Percentiles rank a stretch among this genome's conserved stretches.
phyloP scores from a whole-genome alignment of 345 rosid species.

The Lenwebbia sp. region DNA sequence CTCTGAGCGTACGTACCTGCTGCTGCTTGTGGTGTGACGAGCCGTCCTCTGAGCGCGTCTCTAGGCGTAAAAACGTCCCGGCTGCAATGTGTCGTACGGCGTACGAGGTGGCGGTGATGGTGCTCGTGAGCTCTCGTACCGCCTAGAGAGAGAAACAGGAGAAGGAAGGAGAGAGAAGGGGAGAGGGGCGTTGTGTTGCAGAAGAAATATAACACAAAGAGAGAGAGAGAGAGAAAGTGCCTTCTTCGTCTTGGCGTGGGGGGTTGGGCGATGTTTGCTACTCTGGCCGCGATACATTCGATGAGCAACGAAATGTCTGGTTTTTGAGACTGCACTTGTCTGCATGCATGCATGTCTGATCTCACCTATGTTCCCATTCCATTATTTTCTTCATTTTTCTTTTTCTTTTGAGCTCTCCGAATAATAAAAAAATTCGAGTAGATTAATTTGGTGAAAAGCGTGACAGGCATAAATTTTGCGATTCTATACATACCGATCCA shows the following conservation, averaged over 20 bases:
- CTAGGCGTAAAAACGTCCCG: not conserved
- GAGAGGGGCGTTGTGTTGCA: not conserved
- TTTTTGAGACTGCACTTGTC: not conserved
- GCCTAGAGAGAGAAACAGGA: not conserved
- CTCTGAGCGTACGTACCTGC: not conserved
- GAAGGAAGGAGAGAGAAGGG: not conserved
- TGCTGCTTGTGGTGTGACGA: not conserved
- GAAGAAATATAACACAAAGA: not conserved
- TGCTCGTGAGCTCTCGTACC: not conserved
- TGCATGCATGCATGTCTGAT: not conserved
- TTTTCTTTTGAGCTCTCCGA: no score
- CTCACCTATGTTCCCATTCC: not conserved
- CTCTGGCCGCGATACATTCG: not conserved
- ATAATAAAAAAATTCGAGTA: accelerated
- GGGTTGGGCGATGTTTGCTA: not conserved
- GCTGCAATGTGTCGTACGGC: not conserved
- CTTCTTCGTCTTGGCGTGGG: not conserved
- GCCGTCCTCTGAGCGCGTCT: not conserved
- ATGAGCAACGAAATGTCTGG: not conserved
- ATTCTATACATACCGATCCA: accelerated
- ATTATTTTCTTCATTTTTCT: no score
- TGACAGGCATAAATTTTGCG: not conserved
- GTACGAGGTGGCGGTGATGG: not conserved
- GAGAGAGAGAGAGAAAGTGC: not conserved
- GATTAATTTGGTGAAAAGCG: not conserved